phyloP scores from a whole-genome alignment of 1,139 yeast species.

The Hemisphaericaspora lyxosophila region DNA sequence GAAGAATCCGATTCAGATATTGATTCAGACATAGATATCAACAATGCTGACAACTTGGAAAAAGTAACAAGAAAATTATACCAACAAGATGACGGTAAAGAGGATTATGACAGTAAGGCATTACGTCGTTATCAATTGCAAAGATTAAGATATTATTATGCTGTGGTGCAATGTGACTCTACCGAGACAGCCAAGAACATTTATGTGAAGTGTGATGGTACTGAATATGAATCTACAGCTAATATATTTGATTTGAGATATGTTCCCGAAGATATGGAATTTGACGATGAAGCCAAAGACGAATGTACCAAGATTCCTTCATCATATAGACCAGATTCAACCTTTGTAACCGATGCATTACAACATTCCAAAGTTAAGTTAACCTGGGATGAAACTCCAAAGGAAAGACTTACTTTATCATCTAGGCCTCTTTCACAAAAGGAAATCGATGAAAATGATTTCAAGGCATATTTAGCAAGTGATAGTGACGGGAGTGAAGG shows the following conservation, averaged over 20 bases:
- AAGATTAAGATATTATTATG: slow-evolving; percentile 85
- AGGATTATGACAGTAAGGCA: slow-evolving; percentile 70
- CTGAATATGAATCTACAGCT: slow-evolving; percentile 95
- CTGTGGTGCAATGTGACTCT: slow-evolving; percentile 84
- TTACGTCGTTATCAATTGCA: slow-evolving; percentile 82
- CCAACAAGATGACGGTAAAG: slow-evolving; percentile 69
- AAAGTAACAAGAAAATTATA: slow-evolving; percentile 65
- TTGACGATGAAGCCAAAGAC: slow-evolving; percentile 75
- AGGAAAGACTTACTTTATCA: slow-evolving; percentile 78
- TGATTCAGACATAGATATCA: slow-evolving; percentile 49
- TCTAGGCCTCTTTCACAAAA: slow-evolving; percentile 82
- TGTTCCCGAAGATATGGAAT: slow-evolving; percentile 87
- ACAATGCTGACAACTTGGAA: slow-evolving; percentile 43
- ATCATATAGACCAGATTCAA: slow-evolving; percentile 73
- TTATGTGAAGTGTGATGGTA: slow-evolving; percentile 86
- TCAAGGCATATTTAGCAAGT: slow-evolving; percentile 91
- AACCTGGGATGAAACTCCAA: slow-evolving; percentile 98
- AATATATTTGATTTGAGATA: slow-evolving; percentile 90
- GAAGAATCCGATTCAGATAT: slow-evolving; percentile 37
- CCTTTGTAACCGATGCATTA: slow-evolving; percentile 87
- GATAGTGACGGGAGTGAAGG: slow-evolving; percentile 63
- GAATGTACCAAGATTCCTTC: slow-evolving; percentile 69
- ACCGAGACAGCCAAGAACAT: slow-evolving; percentile 70
- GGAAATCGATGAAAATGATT: slow-evolving; percentile 95
- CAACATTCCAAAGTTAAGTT: slow-evolving; percentile 91